Evolutionary conservation across 148 eudicot genomes (phyloP).

Genomic region (Nyssa sinensis): DNA sequence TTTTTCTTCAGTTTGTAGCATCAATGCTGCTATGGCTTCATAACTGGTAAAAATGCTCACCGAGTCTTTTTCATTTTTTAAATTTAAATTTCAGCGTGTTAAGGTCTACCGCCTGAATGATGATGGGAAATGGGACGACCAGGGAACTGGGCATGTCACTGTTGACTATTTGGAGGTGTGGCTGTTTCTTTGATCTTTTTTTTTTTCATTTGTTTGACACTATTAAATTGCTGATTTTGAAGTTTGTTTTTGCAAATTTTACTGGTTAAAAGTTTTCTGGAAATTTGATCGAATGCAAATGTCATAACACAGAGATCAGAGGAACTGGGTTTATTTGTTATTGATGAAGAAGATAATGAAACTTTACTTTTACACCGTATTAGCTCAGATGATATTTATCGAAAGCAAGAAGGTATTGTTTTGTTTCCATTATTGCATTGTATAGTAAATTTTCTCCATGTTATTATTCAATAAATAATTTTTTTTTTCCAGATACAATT

Average conservation of each 20-base stretch:
- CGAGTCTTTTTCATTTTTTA: not conserved
- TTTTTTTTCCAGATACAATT: slow-evolving; percentile 66
- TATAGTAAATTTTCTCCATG: not conserved
- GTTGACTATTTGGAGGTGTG: slow-evolving; percentile 92
- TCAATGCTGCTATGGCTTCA: not conserved
- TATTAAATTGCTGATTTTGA: not conserved
- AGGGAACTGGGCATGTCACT: slow-evolving; percentile 93
- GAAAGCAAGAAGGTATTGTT: slow-evolving; percentile 86
- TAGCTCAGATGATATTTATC: slow-evolving; percentile 74
- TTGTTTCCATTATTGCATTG: not conserved
- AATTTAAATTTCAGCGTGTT: slow-evolving; percentile 57
- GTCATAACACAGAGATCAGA: slow-evolving; percentile 65
- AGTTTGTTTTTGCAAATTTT: too few relatives aligned
- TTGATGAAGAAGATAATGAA: slow-evolving; percentile 88
- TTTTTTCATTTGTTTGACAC: not conserved
- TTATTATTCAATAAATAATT: not conserved
- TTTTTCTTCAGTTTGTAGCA: not conserved
- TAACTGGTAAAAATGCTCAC: not conserved
- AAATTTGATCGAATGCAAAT: not conserved
- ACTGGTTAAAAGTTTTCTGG: not conserved
- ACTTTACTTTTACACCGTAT: slow-evolving; percentile 84
- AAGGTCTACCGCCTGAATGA: slow-evolving; percentile 80
- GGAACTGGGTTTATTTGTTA: slow-evolving; percentile 71
- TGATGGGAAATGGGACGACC: slow-evolving; percentile 99
- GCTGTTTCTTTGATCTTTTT: not conserved